Evolutionary conservation across 345 rosid species (phyloP), one percentile per base, ranked within the genome.

Genomic region (Dipteronia sinensis): DNA sequence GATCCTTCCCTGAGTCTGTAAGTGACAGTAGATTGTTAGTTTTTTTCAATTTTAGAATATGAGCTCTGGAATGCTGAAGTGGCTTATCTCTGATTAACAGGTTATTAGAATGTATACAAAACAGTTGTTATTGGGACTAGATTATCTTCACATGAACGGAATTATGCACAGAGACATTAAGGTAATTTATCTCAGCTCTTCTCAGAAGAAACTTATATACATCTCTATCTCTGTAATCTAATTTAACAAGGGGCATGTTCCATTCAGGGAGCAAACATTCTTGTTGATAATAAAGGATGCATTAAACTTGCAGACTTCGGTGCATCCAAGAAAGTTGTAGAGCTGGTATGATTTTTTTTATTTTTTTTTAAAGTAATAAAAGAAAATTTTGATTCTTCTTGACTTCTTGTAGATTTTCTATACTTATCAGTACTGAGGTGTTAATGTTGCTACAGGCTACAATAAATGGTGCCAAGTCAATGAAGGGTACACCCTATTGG

Each of bases 401-500:
- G 22, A 8, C 56, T 63, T 72, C 64, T 34, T 67, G 22, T 19
- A 64, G 19, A 65, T 19, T 29, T 51, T 31, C 10, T 8, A 12
- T 76, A 22, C 65, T 20, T 62, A 40, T 78, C 25, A 68, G 34
- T 79, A 25, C 68, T 64, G 16, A 49, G 67, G 27, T 69, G 61
- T 79, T 62, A 65, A n/a, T 66, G 67, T 86, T 81, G 55, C 71
- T 78, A 34, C 77, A 94, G 98, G 98, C 95, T 73, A 92, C 98
- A 47, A 79, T 94, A 55, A 84, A 87, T 78, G 98, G 94, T 62
- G 97, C 98, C 73, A 94, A 92, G 79, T 94, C 98, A 62, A 94
- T 94, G 97, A 94, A 94, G 78, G 98, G 97, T 12, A 94, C 98
- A 44, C 93, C 97, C 0, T 90, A 92, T 63, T 94, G 98, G 98